phyloP scores from a whole-genome alignment of 106 monocot genomes.

The Gastrodia elata region DNA sequence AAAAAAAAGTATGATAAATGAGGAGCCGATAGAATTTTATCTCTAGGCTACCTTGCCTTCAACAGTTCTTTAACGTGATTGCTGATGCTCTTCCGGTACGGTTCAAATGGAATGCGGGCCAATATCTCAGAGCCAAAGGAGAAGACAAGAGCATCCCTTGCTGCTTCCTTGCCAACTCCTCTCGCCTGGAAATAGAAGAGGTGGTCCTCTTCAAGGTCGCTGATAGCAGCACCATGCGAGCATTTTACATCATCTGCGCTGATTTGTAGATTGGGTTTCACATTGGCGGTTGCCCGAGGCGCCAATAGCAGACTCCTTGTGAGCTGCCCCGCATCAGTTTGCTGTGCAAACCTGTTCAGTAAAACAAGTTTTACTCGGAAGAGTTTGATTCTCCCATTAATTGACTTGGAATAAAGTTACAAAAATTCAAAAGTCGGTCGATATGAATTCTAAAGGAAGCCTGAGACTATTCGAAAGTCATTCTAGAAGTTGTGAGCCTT shows the following conservation, averaged over 20 bases:
- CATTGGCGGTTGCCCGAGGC: slow-evolving; percentile 68
- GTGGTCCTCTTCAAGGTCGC: slow-evolving; percentile 73
- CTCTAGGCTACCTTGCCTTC: neutral
- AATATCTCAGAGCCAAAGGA: slow-evolving; percentile 82
- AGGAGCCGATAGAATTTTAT: neutral
- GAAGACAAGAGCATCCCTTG: slow-evolving; percentile 76
- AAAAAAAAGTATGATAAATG: neutral
- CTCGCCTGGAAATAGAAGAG: slow-evolving; percentile 85
- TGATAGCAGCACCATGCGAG: slow-evolving; percentile 86
- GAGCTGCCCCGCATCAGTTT: slow-evolving; percentile 92
- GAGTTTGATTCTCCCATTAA: neutral
- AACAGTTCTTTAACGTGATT: slow-evolving; percentile 49
- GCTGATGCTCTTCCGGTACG: slow-evolving; percentile 32
- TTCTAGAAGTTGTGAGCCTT: too few species aligned
- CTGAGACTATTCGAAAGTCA: too few species aligned
- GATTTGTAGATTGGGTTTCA: slow-evolving; percentile 95
- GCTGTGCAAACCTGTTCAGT: slow-evolving; percentile 60
- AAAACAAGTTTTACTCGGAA: neutral
- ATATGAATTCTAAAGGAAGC: too few species aligned
- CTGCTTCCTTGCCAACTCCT: slow-evolving; percentile 59
- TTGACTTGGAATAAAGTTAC: neutral
- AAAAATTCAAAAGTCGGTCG: too few species aligned
- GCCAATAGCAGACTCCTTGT: slow-evolving; percentile 78
- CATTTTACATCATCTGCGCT: slow-evolving; percentile 92
- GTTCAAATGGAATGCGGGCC: slow-evolving; percentile 40